These are phyloP conservation scores for Juncus inflexus DNA, from an alignment of 176 grass and related monocot species.

Conservation along the genomic window DNA sequence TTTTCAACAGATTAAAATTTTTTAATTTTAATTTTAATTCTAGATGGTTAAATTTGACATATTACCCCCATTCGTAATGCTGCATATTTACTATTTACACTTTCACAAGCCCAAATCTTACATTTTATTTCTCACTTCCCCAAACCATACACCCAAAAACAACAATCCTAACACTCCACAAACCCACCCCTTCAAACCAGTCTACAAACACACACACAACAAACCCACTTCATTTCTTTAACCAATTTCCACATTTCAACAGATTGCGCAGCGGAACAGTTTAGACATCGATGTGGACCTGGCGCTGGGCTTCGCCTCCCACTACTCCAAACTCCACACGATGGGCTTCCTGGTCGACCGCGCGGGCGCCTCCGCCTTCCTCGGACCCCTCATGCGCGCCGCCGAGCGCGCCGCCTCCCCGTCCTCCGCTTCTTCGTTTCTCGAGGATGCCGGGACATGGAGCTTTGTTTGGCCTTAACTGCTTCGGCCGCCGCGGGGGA, in stretches of 20 bases:
- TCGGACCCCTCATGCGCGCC: conserved; percentile 86
- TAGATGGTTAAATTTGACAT: no score
- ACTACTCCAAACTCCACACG: conserved; percentile 76
- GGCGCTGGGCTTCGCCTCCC: conserved; percentile 82
- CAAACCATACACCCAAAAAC: no score
- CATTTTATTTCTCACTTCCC: no score
- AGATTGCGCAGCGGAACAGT: conserved; percentile 95
- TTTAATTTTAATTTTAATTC: no score
- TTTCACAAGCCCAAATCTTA: no score
- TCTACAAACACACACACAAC: no score
- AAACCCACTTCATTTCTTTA: no score
- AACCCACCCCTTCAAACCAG: no score
- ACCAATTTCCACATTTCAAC: conserved; percentile 2
- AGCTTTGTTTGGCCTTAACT: conserved; percentile 85
- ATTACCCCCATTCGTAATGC: no score
- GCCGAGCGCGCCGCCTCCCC: conserved; percentile 74
- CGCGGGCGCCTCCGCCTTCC: conserved; percentile 64
- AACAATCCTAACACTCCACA: no score
- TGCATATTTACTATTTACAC: not conserved
- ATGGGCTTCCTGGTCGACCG: conserved; percentile 91
- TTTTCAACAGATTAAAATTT: no score
- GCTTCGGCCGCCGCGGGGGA: conserved; percentile 74
- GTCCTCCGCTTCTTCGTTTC: conserved; percentile 86
- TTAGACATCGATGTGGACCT: conserved; percentile 97
- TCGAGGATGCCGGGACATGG: conserved; percentile 87